Percentiles rank a stretch among this genome's conserved stretches.
phyloP scores from a whole-genome alignment of 2,329 filamentous ascomycete genomes.

The Colletotrichum sp. region DNA sequence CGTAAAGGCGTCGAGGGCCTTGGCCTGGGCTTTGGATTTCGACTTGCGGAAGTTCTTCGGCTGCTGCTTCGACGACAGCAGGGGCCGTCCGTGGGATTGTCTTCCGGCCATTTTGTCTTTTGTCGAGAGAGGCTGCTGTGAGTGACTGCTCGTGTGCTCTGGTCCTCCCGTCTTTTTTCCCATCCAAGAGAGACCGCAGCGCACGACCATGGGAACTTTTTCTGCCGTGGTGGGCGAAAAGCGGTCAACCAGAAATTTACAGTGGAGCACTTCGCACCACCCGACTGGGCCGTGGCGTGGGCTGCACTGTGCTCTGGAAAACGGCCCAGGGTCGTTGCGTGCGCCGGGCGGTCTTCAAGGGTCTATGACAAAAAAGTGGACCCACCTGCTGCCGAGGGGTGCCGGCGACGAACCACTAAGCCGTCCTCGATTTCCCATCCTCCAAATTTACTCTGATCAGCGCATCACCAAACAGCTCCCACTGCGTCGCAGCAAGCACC shows the following conservation, averaged over 20 bases:
- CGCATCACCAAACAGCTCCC: background rate
- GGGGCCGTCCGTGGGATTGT: constrained; percentile 61
- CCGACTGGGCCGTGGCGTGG: background rate
- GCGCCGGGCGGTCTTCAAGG: background rate
- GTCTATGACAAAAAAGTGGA: background rate
- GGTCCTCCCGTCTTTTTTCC: background rate
- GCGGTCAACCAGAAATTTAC: constrained; percentile 23
- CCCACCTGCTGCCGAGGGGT: background rate
- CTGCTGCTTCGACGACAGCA: constrained; percentile 43
- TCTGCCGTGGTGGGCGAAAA: constrained; percentile 21
- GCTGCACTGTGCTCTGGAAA: background rate
- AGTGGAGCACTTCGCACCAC: background rate
- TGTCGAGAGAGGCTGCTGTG: background rate
- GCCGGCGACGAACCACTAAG: constrained; percentile 12
- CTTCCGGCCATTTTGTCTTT: constrained; percentile 56
- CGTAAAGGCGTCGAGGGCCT: constrained; percentile 62
- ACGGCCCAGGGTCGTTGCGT: background rate
- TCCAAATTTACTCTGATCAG: background rate
- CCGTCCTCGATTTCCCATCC: constrained; percentile 10
- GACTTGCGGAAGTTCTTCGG: constrained; percentile 45
- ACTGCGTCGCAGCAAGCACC: background rate
- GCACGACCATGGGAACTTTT: constrained; percentile 6
- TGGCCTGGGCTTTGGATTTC: constrained; percentile 52
- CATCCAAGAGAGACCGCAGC: background rate
- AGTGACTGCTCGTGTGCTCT: background rate